Evolutionary conservation across 306 rosid species (phyloP).

Genomic region (Rubus idaeus): DNA sequence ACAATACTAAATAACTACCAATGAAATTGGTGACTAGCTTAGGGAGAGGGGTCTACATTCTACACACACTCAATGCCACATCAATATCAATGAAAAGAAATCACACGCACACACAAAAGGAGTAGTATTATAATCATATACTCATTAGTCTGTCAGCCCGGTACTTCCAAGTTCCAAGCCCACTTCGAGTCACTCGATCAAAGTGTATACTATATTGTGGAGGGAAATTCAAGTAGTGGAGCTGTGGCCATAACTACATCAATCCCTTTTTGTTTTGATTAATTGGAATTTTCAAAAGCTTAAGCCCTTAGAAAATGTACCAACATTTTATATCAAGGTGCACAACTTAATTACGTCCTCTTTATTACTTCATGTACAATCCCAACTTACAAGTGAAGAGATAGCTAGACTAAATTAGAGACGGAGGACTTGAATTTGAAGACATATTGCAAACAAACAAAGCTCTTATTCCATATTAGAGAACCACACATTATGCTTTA

Average conservation of each 20-base stretch:
- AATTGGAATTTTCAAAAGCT: neutral
- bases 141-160: constrained; percentile 5
- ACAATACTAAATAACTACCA: neutral
- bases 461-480: neutral
- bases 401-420: neutral
- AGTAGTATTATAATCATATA: constrained; percentile 9
- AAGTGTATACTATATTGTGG: constrained; percentile 13
- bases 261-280: neutral
- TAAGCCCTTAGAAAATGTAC: neutral
- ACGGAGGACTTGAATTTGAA: neutral
- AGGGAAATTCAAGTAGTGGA: constrained; percentile 32
- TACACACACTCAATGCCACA: neutral
- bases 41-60: neutral
- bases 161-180: constrained; percentile 11
- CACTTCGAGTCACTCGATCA: constrained; percentile 4
- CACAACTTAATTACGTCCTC: neutral
- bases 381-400: neutral
- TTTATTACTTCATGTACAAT: neutral
- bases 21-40: neutral
- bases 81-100: constrained; percentile 5
- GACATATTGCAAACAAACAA: neutral
- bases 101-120: neutral
- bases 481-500: neutral
- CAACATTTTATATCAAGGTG: neutral
- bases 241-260: constrained; percentile 24